A percentile compares a stretch with the other conserved stretches of the same genome.
Evolutionary conservation across 192 early-diverging fungal species (phyloP).

Genomic region (Backusella luteola): DNA sequence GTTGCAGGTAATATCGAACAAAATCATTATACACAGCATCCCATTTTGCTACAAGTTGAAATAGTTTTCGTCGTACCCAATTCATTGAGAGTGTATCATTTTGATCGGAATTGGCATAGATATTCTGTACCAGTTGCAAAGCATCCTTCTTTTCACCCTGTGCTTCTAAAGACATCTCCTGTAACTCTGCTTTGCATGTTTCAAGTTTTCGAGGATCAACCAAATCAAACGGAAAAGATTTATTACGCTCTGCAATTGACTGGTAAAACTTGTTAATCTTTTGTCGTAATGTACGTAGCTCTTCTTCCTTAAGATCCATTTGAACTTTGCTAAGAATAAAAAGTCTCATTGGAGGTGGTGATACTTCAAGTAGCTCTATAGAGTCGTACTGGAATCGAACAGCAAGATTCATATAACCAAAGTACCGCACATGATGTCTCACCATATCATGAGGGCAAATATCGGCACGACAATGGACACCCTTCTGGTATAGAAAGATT

Average conservation of each 20-base stretch:
- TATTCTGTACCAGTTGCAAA: constrained; percentile 83
- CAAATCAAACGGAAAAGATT: constrained; percentile 76
- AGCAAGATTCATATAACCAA: constrained; percentile 72
- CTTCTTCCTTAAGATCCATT: constrained; percentile 69
- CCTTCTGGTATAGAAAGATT: constrained; percentile 79
- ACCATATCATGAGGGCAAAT: constrained; percentile 83
- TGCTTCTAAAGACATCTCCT: constrained; percentile 68
- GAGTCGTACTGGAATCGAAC: constrained; percentile 78
- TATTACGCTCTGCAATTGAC: constrained; percentile 79
- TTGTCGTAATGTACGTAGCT: constrained; percentile 64
- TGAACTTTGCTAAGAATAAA: constrained; percentile 59
- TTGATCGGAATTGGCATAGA: constrained; percentile 69
- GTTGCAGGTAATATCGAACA: constrained; percentile 74
- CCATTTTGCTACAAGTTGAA: constrained; percentile 81
- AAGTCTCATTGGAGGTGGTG: constrained; percentile 66
- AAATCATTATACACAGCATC: constrained; percentile 82
- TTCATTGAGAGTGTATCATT: constrained; percentile 84
- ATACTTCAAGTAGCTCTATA: constrained; percentile 72
- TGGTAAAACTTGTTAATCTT: constrained; percentile 84
- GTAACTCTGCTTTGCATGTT: constrained; percentile 67
- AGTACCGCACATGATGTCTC: constrained; percentile 83
- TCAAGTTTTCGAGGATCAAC: constrained; percentile 71
- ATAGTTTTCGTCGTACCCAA: constrained; percentile 69
- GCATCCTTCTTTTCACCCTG: constrained; percentile 77
- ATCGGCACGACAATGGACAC: constrained; percentile 60